Evolutionary conservation across 176 grass and related monocot genomes (phyloP).

Genomic region (Themeda triandra): DNA sequence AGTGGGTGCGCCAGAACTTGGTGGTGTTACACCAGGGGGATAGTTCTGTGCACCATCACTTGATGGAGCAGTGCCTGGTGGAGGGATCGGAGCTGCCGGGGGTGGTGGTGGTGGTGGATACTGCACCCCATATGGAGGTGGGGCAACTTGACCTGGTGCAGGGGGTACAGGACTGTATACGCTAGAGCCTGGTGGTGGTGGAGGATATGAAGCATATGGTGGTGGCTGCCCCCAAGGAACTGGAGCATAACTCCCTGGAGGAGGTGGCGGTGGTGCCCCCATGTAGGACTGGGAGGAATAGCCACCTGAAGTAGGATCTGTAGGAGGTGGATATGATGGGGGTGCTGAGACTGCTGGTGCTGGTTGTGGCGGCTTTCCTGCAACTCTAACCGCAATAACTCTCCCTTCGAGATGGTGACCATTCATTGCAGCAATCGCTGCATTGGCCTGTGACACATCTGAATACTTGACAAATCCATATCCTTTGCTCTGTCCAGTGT

Average conservation of each 20-base stretch:
- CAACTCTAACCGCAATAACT: conserved; percentile 85
- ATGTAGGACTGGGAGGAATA: conserved; percentile 81
- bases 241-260: conserved; percentile 84
- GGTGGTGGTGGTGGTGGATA: conserved; percentile 51
- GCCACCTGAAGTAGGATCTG: conserved; percentile 45
- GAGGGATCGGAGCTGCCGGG: conserved; percentile 51
- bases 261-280: conserved; percentile 63
- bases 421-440: conserved; percentile 81
- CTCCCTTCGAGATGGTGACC: conserved; percentile 89
- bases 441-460: conserved; percentile 86
- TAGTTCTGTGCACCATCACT: conserved; percentile 54
- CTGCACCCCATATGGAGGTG: conserved; percentile 54
- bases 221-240: conserved; percentile 77
- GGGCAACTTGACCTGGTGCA: conserved; percentile 44
- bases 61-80: conserved; percentile 60
- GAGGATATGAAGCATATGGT: conserved; percentile 71
- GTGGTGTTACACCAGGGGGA: conserved; percentile 63
- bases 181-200: conserved; percentile 64
- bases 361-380: conserved; percentile 74
- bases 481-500: conserved; percentile 82
- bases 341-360: conserved; percentile 21
- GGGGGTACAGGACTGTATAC: conserved; percentile 56
- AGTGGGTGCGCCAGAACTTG: conserved; percentile 41
- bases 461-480: conserved; percentile 96
- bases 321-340: conserved; percentile 14